Evolutionary conservation across 441 rosid species (phyloP).

Genomic region (Pelargonium cotyledonis): DNA sequence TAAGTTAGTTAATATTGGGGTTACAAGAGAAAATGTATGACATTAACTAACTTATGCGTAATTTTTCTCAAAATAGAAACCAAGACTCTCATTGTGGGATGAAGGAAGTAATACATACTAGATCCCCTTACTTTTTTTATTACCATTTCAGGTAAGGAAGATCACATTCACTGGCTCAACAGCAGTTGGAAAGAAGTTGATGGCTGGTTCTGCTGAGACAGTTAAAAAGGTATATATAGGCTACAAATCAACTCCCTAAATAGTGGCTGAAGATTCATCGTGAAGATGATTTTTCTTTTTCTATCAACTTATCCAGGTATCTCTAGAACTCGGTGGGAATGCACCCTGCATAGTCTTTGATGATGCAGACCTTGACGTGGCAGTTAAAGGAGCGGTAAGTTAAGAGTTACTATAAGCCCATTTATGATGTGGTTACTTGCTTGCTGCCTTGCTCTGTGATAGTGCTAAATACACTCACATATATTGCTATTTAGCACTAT

Average conservation of each 20-base stretch:
- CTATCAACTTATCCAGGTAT: conserved; percentile 41
- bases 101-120: too few relatives aligned
- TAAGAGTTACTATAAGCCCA: conserved; percentile 2
- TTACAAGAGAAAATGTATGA: too few relatives aligned
- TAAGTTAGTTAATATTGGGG: too few relatives aligned
- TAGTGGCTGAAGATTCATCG: not conserved
- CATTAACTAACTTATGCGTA: too few relatives aligned
- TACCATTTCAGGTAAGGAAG: conserved; percentile 66
- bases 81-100: too few relatives aligned
- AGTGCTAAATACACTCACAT: not conserved
- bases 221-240: conserved; percentile 69
- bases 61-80: too few relatives aligned
- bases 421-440: not conserved
- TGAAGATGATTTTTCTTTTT: conserved; percentile 19
- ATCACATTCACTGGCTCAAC: conserved; percentile 97
- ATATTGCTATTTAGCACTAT: not conserved
- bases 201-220: conserved; percentile 92
- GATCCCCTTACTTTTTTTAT: not conserved
- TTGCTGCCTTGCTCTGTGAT: too few relatives aligned
- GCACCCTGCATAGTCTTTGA: conserved; percentile 98
- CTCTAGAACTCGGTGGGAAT: conserved; percentile 97
- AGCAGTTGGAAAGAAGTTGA: conserved; percentile 92
- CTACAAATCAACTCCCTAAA: conserved; percentile 11
- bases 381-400: conserved; percentile 93
- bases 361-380: conserved; percentile 91